Base-by-base conservation (phyloP, 169 alveolate species). In the Toxoplasma gondii region DNA sequence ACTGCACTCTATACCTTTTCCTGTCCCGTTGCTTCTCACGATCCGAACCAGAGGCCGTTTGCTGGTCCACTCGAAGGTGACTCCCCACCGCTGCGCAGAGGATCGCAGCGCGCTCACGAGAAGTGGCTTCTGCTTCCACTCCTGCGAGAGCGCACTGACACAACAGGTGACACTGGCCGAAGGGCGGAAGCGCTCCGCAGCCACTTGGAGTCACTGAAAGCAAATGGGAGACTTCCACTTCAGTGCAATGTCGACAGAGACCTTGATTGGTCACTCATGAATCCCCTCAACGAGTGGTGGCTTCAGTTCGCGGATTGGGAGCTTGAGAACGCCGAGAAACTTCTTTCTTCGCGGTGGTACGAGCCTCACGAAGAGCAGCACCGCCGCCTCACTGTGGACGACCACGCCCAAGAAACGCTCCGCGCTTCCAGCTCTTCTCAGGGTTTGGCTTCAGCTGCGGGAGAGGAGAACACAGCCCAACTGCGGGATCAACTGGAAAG, bases 201-300 rank as follows among this genome's bases (percentile, higher is more conserved):
- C 17, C 78, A 27, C 90, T 17, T 82, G 36, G 64, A 82, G 36
- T 2, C 34, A 1, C 53, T 43, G 41, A 17, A 36, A 41, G 64
- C 44, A 0, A 31, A 19, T 24, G 38, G 67, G 36, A 5, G 24
- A 36, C 27, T 82, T 82, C 90, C 90, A 2, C 90, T 7, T 12
- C 0, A 16, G 34, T 82, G 90, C 86, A n/a, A 31, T 45, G 29
- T 38, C 45, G 86, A 78, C 39, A 31, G 22, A 19, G 86, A 10
- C 44, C 86, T 78, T 78, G 86, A 78, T 27, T 78, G 86, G 86
- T 36, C 86, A n/a, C 86, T 78, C 44, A 19, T 78, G 86, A 12
- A 38, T 31, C 86, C 86, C 39, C 39, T 19, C 27, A 78, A 78
- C 44, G n/a, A 78, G 86, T 78, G 86, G 86, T 78, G 86, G 86